phyloP scores from a whole-genome alignment of 108 stramenopile genomes.

The Skeletonema potamos region DNA sequence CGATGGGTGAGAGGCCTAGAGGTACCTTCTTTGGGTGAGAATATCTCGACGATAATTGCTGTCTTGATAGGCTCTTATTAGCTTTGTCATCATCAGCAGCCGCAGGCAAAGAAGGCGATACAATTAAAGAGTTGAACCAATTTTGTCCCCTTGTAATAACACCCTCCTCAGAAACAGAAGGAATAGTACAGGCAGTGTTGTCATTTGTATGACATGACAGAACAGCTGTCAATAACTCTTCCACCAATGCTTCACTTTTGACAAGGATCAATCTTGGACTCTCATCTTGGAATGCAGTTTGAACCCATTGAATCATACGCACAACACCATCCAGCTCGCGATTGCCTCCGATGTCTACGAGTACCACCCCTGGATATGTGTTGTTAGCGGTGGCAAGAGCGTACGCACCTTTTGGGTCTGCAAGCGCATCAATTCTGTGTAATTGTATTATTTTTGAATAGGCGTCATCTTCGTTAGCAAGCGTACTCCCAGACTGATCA shows the following conservation, averaged over 20 bases:
- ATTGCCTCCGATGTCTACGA: constrained; percentile 88
- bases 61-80: neutral
- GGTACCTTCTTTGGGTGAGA: constrained; percentile 76
- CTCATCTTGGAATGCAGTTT: constrained; percentile 30
- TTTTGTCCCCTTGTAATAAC: constrained; percentile 20
- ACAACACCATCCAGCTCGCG: constrained; percentile 63
- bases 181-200: neutral
- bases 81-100: neutral
- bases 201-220: neutral
- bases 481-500: neutral
- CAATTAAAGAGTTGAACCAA: constrained; percentile 26
- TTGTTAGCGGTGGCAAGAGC: constrained; percentile 4
- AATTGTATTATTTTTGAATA: constrained; percentile 10
- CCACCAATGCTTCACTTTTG: constrained; percentile 70
- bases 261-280: constrained; percentile 59
- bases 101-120: neutral
- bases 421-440: constrained; percentile 62
- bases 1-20: constrained; percentile 56
- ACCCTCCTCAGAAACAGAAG: constrained; percentile 15
- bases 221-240: constrained; percentile 12
- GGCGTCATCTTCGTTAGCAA: neutral
- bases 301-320: constrained; percentile 70
- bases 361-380: constrained; percentile 47
- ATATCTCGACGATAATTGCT: constrained; percentile 33
- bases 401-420: constrained; percentile 64